Base-by-base conservation (phyloP, 2,329 filamentous ascomycete genomes). In the Corinectria fuckeliana region DNA sequence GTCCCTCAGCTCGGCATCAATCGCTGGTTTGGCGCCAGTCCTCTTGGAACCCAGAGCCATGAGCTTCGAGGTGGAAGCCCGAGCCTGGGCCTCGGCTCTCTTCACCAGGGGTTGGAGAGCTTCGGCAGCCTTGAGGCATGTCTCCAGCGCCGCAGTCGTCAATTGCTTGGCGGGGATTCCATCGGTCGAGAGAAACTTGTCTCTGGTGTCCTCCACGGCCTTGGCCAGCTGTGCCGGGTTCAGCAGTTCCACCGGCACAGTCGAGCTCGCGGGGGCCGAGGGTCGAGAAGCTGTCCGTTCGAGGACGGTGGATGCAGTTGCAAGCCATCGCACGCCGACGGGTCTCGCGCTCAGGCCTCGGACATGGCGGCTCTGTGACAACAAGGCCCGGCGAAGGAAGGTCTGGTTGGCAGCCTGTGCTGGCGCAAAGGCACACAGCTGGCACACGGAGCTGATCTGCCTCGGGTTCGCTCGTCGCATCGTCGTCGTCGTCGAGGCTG, bases 61-160 rank as follows among this genome's bases (percentile, higher is more conserved):
- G 42, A 89, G 76, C 23, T 81, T 82, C 32, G 85, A 86, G 8
- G 83, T 81, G 2, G 85, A 82, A 18, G 78, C 80, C 55, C 74
- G 72, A 45, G 75, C 71, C 61, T 79, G 74, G 47, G 72, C 74
- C 53, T 80, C 74, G 18, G 74, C 73, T 61, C 74, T 72, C 69
- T 73, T 72, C 38, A 77, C 66, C 53, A 79, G 76, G 21, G 78
- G 77, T 53, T 80, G 76, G 13, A 81, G 74, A 9, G 75, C 72
- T n/a, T 76, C 74, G 16, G 81, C 81, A 20, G 79, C 80, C 54
- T 74, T 76, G 50, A 78, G 75, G 66, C 80, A 82, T 20, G 78
- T 75, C 42, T 77, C 76, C 60, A 85, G 75, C 5, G 80, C 80
- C 3, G 75, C 74, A 7, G 74, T 70, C 3, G 80, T 81, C 56